Base-by-base conservation (phyloP, 257 asterid species). In the Solanum chiquidenum region DNA sequence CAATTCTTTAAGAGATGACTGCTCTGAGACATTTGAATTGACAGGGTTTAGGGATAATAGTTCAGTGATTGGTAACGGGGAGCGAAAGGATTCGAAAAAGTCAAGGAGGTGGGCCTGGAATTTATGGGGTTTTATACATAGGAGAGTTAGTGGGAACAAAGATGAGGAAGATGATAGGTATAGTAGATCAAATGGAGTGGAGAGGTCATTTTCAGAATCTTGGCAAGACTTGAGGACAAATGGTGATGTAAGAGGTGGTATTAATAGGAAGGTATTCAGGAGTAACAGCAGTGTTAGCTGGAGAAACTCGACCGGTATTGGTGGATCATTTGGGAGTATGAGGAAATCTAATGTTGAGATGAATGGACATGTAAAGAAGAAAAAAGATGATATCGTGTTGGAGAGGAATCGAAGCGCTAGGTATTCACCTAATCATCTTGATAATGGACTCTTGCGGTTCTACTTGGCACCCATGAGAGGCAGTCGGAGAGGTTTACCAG, bases 201-300 rank as follows among this genome's bases (percentile, higher is more conserved):
- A 93, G 90, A 94, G 98, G 88, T 93, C 98, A 0, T 87, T 92
- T 3, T 95, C 98, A 0, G 95, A 93, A 49, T 90, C 98, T 20
- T 95, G 98, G 98, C 96, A 93, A 60, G 96, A 93, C 18, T 87
- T 90, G 52, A 92, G 94, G 75, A 83, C 84, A 40, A 89, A 91
- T 34, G 89, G 84, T 23, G 95, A 92, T 71, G 34, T 76, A 79
- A 88, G 92, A 85, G 91, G 87, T 7, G 94, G 93, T 34, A 89
- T 91, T 64, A 91, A 71, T 73, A 52, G 93, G 88, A 91, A 83
- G 58, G 92, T 92, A 80, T 85, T 94, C 35, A 85, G 98, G 87
- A 95, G 97, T 89, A 94, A 95, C 55, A 95, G 98, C 73, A 94
- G 98, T 76, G 98, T 94, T 89, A 93, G 95, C 89, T 94, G 98